Percentiles rank a stretch among this genome's conserved stretches.
These are phyloP conservation scores for Aspergillus amoenus DNA, from an alignment of 2,329 filamentous ascomycete species.

Conservation along the genomic window DNA sequence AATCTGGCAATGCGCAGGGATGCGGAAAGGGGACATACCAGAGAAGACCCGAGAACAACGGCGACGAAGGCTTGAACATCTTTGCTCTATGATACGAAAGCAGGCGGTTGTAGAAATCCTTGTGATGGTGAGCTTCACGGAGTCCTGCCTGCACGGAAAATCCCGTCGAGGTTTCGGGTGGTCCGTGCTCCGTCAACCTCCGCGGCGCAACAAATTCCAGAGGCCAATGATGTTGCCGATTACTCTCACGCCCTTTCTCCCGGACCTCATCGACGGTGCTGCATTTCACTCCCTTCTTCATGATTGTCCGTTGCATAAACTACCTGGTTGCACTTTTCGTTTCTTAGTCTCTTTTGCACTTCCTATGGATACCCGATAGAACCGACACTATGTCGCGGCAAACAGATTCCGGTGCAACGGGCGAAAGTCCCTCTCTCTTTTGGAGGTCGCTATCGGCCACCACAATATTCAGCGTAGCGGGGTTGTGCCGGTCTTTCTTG, in stretches of 20 bases:
- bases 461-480: conserved; percentile 71
- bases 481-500: conserved; percentile 72
- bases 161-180: conserved; percentile 18
- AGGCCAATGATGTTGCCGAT: conserved; percentile 18
- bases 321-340: conserved; percentile 6
- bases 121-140: conserved; percentile 10
- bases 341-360: conserved; percentile 16
- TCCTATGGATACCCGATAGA: conserved; percentile 26
- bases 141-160: conserved; percentile 19
- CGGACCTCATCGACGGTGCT: conserved; percentile 2
- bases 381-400: conserved; percentile 24
- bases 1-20: not conserved
- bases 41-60: conserved; percentile 76
- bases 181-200: conserved; percentile 24
- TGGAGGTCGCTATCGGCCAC: conserved; percentile 74
- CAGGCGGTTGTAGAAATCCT: not conserved
- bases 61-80: conserved; percentile 82
- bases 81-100: conserved; percentile 25
- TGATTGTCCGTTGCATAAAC: conserved; percentile 2
- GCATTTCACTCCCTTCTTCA: not conserved
- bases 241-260: conserved; percentile 16
- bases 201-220: conserved; percentile 18
- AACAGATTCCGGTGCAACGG: conserved; percentile 44
- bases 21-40: conserved; percentile 57
- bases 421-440: conserved; percentile 43